These are phyloP conservation scores for Fomitopsis palustris DNA, from an alignment of 1,284 basidiomycete genomes.

Conservation along the genomic window DNA sequence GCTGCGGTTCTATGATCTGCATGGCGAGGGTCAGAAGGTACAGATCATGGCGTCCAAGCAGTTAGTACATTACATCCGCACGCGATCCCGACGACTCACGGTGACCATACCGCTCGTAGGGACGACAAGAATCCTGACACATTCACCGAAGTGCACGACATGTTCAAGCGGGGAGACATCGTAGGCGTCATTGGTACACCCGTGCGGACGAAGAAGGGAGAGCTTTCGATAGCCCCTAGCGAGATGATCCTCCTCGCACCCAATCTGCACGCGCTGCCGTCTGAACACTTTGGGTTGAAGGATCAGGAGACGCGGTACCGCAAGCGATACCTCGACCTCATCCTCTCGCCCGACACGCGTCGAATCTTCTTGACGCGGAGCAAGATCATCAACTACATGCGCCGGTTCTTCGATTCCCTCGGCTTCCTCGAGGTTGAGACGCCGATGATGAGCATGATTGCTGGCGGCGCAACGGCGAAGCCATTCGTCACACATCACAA, in stretches of 20 bases:
- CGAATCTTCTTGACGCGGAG: slow-evolving; percentile 90
- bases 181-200: slow-evolving; percentile 91
- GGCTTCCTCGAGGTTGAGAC: slow-evolving; percentile 99
- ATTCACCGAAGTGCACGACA: slow-evolving; percentile 77
- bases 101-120: slow-evolving; percentile 40
- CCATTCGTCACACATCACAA: slow-evolving; percentile 99
- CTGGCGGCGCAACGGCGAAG: slow-evolving; percentile 97
- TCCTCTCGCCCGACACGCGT: slow-evolving; percentile 90
- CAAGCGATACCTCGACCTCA: slow-evolving; percentile 98
- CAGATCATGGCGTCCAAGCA: slow-evolving; percentile 94
- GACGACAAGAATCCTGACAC: slow-evolving; percentile 68
- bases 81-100: too few species aligned
- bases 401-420: slow-evolving; percentile 86
- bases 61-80: slow-evolving; percentile 42
- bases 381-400: slow-evolving; percentile 87
- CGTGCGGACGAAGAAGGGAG: slow-evolving; percentile 93
- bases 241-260: slow-evolving; percentile 90
- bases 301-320: slow-evolving; percentile 97
- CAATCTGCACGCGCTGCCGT: slow-evolving; percentile 94
- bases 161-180: slow-evolving; percentile 95
- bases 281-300: slow-evolving; percentile 87
- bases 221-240: slow-evolving; percentile 87
- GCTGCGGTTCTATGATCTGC: slow-evolving; percentile 93
- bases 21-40: slow-evolving; percentile 89
- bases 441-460: slow-evolving; percentile 96